phyloP scores from a whole-genome alignment of 176 grass and related monocot species.

The Phoenix dactylifera region DNA sequence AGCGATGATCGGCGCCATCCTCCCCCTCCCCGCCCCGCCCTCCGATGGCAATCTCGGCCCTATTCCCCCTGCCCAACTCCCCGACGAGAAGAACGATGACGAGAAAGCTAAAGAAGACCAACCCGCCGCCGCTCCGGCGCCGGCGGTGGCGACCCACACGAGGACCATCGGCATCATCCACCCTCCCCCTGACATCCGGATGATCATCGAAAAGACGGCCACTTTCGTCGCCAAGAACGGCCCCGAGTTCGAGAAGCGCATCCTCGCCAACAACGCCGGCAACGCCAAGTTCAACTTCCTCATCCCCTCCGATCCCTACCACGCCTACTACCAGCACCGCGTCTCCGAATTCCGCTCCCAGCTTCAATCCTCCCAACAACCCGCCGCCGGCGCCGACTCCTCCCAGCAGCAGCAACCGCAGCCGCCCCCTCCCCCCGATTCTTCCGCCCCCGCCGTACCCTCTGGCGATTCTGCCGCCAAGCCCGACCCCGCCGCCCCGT shows the following conservation, averaged over 20 bases:
- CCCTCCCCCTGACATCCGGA: conserved; percentile 73
- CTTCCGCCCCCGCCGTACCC: conserved; percentile 1
- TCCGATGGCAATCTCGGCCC: conserved; percentile 13
- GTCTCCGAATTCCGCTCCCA: conserved; percentile 40
- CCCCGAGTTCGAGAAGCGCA: conserved; percentile 65
- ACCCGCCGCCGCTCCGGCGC: not conserved
- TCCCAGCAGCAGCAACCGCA: conserved; percentile 9
- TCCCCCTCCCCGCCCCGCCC: conserved; percentile 6
- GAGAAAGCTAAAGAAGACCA: not conserved
- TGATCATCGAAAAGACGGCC: conserved; percentile 87
- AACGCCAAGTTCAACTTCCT: conserved; percentile 96
- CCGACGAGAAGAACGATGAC: not conserved
- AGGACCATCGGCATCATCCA: conserved; percentile 75
- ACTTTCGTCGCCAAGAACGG: conserved; percentile 90
- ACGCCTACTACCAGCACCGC: conserved; percentile 80
- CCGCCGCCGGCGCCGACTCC: too few species aligned
- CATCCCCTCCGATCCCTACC: conserved; percentile 70
- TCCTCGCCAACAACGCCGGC: conserved; percentile 52
- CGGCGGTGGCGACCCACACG: conserved; percentile 71
- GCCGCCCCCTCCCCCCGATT: conserved; percentile 15
- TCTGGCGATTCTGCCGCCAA: conserved; percentile 19
- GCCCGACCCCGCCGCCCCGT: conserved; percentile 49
- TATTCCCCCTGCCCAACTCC: not conserved
- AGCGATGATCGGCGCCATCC: conserved; percentile 6
- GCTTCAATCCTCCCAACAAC: not conserved